Conservation (phyloP, 345 rosid genomes). For the Salix suchowensis region DNA sequence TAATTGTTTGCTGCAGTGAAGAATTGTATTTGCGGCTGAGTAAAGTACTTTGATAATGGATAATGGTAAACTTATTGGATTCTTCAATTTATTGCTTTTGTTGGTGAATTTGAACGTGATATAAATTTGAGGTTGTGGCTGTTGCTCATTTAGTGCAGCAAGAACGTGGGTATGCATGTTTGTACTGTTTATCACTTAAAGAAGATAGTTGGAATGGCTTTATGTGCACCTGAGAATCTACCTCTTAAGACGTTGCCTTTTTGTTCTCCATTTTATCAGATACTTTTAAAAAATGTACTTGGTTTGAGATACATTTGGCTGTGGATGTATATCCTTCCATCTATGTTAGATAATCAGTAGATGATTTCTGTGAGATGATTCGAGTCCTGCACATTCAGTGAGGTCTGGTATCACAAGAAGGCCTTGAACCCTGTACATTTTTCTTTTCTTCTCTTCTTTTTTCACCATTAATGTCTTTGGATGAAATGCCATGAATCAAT, state of each 20-base stretch:
- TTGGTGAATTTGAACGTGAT: not conserved
- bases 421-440: not conserved
- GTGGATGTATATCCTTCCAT: not conserved
- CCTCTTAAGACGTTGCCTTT: not conserved
- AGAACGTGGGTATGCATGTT: not conserved
- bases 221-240: not conserved
- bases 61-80: slow-evolving; percentile 4
- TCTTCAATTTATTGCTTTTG: not conserved
- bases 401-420: not conserved
- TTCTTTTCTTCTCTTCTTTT: not conserved
- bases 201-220: not conserved
- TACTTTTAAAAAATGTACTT: not conserved
- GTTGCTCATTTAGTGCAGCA: not conserved
- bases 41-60: not conserved
- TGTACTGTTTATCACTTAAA: not conserved
- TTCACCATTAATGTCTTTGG: not conserved
- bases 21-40: not conserved
- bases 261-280: not conserved
- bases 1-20: not conserved
- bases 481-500: not conserved
- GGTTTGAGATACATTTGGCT: not conserved
- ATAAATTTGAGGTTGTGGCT: not conserved
- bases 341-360: not conserved
- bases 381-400: not conserved
- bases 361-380: not conserved